Evolutionary conservation across 164 flowering plant genomes (phyloP), one percentile per base, ranked within the genome.

Genomic region (Liriodendron chinense): DNA sequence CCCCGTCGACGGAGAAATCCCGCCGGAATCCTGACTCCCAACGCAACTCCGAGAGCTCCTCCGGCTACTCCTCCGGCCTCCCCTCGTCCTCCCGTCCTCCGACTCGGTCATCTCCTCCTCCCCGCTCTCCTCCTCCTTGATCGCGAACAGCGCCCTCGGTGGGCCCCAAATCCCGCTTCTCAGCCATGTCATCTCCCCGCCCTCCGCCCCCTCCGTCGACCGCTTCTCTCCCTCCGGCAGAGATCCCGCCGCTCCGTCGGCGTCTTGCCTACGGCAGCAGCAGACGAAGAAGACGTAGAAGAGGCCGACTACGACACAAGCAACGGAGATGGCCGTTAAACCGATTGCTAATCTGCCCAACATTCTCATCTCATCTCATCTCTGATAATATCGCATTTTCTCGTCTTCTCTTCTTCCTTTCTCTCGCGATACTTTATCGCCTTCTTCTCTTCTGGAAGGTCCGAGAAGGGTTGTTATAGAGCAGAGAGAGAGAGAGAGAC

Each of bases 61-160:
- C 62, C 59, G 16, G 18, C 59, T 13, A 16, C 59, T 21, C 7
- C 28, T 22, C 34, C 59, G 20, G 6, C 13, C 72, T 9, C 72
- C 26, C 25, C 72, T 7, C 25, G 4, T 3, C 28, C 22, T 47
- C 47, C 28, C 62, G 3, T 70, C 72, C 26, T 49, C 62, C 34
- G 59, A n/a, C 48, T 43, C 72, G 0, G 22, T 59, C 18, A 16
- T 25, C 62, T 50, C n/a, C 62, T 70, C 72, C 6, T 69, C 71
- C 7, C 71, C 71, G 50, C 71, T 47, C 24, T 69, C 71, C 56
- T 69, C 71, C 28, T 70, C 72, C 24, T 70, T 70, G 28, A 70
- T 70, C n/a, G 72, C 72, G 13, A 70, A 70, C 12, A 70, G 62
- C 18, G n/a, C 26, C 28, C 72, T 26, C 3, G 12, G 72, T 9